Base-by-base conservation (phyloP, 2,329 filamentous ascomycete species). In the Clarireedia monteithiana region DNA sequence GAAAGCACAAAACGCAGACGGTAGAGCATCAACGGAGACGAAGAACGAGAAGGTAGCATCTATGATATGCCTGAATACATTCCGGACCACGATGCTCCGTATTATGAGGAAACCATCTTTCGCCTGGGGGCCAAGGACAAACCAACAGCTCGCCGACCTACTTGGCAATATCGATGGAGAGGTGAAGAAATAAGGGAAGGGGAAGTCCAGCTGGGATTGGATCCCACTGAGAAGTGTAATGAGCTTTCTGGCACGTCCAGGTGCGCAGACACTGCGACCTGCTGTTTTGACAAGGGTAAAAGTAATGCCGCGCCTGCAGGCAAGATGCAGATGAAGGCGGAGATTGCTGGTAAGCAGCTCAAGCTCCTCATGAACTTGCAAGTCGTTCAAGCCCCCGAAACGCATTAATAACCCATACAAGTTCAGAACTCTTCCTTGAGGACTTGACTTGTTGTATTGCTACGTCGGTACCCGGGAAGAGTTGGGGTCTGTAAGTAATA, bases 121-220 rank as follows among this genome's bases (percentile, higher is more conserved):
- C 47, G 44, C 17, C 30, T 62, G 9, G 50, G 50, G 34, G 23
- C 50, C 2, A 59, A 59, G 20, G 59, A 63, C 12, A 58, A 58
- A 20, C 60, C 55, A 15, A 60, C 62, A 27, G 58, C 57, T 26
- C 48, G 57, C 30, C 45, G 55, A n/a, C 53, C 57, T 45, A 61
- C 58, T 4, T 64, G 60, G 57, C 26, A 34, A 26, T 62, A 61
- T 45, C 48, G 59, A 26, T 63, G 63, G 62, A 51, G 62, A 17
- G 59, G 61, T 1, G 20, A 34, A n/a, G 62, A 63, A 23, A 62
- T 56, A 44, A 56, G 60, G 26, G 59, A 64, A 50, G 59, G 59
- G 7, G 59, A 58, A 58, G 17, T 59, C 14, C 50, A 63, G 48
- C 30, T 60, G 3, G 20, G 48, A 14, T 61, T 60, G 15, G 58